These are phyloP conservation scores for Rhipidocladum racemiflorum DNA, from an alignment of 176 grass and related monocot genomes.

Conservation along the genomic window DNA sequence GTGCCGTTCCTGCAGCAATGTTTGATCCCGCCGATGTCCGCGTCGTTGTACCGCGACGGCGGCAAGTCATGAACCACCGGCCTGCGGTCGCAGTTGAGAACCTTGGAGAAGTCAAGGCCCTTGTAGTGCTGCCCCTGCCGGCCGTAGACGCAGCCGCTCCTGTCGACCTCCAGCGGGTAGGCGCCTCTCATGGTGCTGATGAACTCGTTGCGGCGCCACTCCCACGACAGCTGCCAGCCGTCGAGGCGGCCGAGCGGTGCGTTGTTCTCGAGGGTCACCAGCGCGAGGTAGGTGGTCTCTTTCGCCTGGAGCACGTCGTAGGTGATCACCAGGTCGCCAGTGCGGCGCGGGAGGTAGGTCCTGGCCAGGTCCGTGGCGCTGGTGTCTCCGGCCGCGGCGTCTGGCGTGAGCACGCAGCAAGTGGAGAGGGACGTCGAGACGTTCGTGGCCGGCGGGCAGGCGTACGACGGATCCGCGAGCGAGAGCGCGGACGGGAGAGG, in stretches of 20 bases:
- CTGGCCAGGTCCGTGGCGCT: no score
- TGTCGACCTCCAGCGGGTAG: conserved; percentile 39
- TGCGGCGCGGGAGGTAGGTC: no score
- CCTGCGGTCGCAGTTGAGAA: conserved; percentile 52
- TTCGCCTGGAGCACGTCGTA: conserved; percentile 73
- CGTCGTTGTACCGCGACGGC: conserved; percentile 38
- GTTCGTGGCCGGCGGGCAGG: conserved; percentile 24
- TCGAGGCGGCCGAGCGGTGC: conserved; percentile 58
- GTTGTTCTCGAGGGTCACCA: conserved; percentile 60
- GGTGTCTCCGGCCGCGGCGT: no score
- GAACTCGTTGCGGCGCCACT: conserved; percentile 63
- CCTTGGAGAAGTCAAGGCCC: conserved; percentile 64
- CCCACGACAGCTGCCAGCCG: conserved; percentile 64
- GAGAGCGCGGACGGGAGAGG: conserved; percentile 51
- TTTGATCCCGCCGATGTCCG: conserved; percentile 26
- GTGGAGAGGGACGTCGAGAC: no score
- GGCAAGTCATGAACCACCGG: conserved; percentile 56
- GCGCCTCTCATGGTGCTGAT: conserved; percentile 61
- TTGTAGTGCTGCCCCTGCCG: conserved; percentile 46
- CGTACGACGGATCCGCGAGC: conserved; percentile 53
- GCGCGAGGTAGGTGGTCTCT: conserved; percentile 49
- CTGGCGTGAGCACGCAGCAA: no score
- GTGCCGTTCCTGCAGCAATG: conserved; percentile 85
- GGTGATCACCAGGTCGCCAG: conserved; percentile 60
- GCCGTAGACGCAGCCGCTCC: conserved; percentile 49